Evolutionary conservation across 192 early-diverging fungal species (phyloP), one percentile per base, ranked within the genome.

Genomic region (Backusella psychrophila): DNA sequence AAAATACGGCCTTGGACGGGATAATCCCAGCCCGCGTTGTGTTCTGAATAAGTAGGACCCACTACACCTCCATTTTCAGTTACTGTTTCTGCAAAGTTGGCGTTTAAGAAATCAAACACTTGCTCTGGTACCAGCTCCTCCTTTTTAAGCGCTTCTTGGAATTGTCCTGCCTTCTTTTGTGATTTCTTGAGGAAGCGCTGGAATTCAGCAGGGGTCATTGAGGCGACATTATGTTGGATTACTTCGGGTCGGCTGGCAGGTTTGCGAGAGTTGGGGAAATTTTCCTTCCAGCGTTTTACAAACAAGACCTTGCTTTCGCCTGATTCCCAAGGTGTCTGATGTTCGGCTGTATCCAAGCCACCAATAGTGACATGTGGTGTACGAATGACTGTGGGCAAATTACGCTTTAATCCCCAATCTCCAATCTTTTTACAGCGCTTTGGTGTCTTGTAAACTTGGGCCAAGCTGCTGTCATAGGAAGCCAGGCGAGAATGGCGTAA

Each of bases 341-440:
- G 91, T 80, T 94, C 93, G 35, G 86, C 84, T 5, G 91, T 91
- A 73, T 94, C 93, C 29, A 93, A 83, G 34, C 83, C 80, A 15
- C 80, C 78, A 68, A 94, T 79, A 41, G 84, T 86, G 44, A 90
- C 80, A 53, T 85, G 71, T 36, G 83, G 82, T 15, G 92, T 92
- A 21, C 83, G 78, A 69, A 93, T 80, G 29, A 89, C 86, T n/a
- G 83, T 85, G 36, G 93, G 92, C 69, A 94, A 80, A 59, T 85
- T 82, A 31, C 92, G 91, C 83, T 94, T 94, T 77, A 94, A 74
- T 17, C 93, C 93, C 92, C 92, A 94, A 75, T 93, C 90, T 19
- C 91, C 91, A 46, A 79, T 81, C 36, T 81, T 78, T 71, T 86
- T 86, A n/a, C 80, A 75, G 21, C 78, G 82, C 53, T 75, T 77